Conservation (phyloP, 1,139 yeast species). For the Candida neerlandica region DNA sequence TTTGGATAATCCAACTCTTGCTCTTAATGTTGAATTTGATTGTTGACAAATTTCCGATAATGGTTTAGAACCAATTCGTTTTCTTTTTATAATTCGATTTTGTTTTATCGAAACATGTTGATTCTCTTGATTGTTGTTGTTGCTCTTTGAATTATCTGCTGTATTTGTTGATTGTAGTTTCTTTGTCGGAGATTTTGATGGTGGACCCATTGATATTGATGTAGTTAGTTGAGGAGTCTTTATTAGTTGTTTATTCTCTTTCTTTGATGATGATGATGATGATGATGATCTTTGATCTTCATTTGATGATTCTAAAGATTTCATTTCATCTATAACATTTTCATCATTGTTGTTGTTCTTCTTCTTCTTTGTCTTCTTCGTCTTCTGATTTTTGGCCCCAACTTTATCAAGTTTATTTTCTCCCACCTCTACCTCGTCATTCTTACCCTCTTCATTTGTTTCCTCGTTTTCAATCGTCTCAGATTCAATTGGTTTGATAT, state of each 20-base stretch:
- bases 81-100: conserved; percentile 4
- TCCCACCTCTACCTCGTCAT: background rate
- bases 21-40: conserved; percentile 17
- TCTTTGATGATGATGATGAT: background rate
- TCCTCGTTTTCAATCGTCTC: background rate
- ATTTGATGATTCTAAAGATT: background rate
- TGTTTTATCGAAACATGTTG: background rate
- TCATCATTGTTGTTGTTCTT: too few relatives aligned
- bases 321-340: background rate
- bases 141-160: background rate
- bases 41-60: conserved; percentile 19
- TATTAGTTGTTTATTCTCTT: background rate
- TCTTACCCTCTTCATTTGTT: background rate
- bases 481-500: background rate
- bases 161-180: background rate
- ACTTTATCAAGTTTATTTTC: background rate
- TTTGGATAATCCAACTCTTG: conserved; percentile 38
- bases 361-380: background rate
- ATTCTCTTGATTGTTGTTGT: conserved; percentile 6
- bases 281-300: background rate
- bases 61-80: conserved; percentile 15
- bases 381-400: background rate
- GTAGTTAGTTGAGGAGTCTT: background rate
- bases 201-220: background rate
- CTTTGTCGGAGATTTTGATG: background rate